These are phyloP conservation scores for Aspergillus baeticus DNA, from an alignment of 495 filamentous ascomycete species.

Conservation along the genomic window DNA sequence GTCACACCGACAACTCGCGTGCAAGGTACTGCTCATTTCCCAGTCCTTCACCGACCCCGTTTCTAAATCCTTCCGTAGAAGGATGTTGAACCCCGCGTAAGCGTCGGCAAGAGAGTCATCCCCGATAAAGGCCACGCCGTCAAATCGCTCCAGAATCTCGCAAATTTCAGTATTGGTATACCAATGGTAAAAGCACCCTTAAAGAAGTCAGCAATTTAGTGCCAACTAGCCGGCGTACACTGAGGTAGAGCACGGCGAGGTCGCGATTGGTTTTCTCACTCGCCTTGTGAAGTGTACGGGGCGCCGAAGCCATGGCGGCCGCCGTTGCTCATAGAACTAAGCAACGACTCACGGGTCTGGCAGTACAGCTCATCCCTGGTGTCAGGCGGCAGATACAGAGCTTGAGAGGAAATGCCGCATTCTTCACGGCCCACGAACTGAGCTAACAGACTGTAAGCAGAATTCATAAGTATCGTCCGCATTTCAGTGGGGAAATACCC, in stretches of 20 bases:
- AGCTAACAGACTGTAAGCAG: conserved; percentile 35
- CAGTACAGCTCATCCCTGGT: conserved; percentile 30
- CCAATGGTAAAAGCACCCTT: conserved; percentile 49
- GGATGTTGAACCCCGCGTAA: conserved; percentile 49
- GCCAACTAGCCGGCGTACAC: not conserved
- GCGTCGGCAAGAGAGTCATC: conserved; percentile 42
- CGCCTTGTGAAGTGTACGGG: conserved; percentile 41
- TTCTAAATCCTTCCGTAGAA: conserved; percentile 44
- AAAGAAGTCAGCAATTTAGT: conserved; percentile 4
- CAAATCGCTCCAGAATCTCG: conserved; percentile 49
- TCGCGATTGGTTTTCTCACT: not conserved
- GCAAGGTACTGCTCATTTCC: conserved; percentile 33
- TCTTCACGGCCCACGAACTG: conserved; percentile 45
- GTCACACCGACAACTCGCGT: conserved; percentile 38
- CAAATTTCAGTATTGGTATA: conserved; percentile 45
- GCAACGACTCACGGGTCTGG: conserved; percentile 33
- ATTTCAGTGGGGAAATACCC: conserved; percentile 6
- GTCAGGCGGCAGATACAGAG: conserved; percentile 40
- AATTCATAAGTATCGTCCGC: conserved; percentile 20
- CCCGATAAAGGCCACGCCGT: conserved; percentile 44
- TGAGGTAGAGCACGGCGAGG: no score
- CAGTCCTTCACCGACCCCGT: conserved; percentile 43
- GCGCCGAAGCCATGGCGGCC: conserved; percentile 47
- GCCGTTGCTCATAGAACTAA: conserved; percentile 46
- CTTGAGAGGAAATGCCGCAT: conserved; percentile 41